Percentiles rank a stretch among this genome's conserved stretches.
phyloP scores from a whole-genome alignment of 495 filamentous ascomycete species.

The Penicillium macrosclerotiorum region DNA sequence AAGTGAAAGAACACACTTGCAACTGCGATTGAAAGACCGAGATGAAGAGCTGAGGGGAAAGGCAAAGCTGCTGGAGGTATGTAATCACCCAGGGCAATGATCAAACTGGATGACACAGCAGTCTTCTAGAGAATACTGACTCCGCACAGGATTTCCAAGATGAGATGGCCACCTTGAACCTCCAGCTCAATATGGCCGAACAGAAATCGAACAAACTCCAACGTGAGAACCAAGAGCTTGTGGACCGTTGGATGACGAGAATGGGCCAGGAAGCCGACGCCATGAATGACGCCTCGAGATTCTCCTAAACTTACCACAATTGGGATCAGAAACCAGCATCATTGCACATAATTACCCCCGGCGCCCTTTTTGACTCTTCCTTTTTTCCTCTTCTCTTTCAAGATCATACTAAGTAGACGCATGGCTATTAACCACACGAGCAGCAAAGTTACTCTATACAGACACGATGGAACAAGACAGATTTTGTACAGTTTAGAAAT shows the following conservation, averaged over 20 bases:
- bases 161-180: constrained; percentile 78
- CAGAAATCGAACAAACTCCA: constrained; percentile 63
- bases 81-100: too few species aligned
- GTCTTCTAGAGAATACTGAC: too few species aligned
- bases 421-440: background rate
- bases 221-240: constrained; percentile 83
- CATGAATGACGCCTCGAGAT: constrained; percentile 68
- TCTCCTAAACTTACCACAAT: constrained; percentile 25
- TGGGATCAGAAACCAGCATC: background rate
- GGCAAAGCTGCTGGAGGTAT: constrained; percentile 72
- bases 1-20: constrained; percentile 58
- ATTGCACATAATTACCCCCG: background rate
- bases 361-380: too few species aligned
- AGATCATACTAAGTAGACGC: background rate
- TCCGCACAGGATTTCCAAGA: constrained; percentile 73
- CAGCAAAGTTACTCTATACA: background rate
- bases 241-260: constrained; percentile 86
- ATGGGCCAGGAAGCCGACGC: constrained; percentile 83
- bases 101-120: too few species aligned
- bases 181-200: constrained; percentile 85
- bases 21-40: constrained; percentile 66
- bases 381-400: background rate
- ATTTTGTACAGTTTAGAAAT: constrained; percentile 15
- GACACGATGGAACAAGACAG: background rate
- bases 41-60: constrained; percentile 86